A percentile compares a stretch with the other conserved stretches of the same genome.
Conservation (phyloP, 2,329 filamentous ascomycete species). For the Fusarium chuoi region DNA sequence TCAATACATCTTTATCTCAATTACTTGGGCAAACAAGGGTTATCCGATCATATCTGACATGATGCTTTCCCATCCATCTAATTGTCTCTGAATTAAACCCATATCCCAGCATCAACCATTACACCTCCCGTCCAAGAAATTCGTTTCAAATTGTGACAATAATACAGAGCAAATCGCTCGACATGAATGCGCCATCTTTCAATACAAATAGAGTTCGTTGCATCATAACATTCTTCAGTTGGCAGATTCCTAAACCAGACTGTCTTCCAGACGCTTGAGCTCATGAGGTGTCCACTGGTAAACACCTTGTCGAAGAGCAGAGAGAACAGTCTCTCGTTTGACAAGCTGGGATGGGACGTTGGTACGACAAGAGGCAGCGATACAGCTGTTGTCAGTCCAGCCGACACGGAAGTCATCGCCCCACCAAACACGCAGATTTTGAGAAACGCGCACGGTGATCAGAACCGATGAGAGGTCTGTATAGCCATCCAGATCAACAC, state of each 20-base stretch:
- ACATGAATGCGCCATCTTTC: conserved; percentile 41
- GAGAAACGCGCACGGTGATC: conserved; percentile 51
- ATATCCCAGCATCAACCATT: conserved; percentile 46
- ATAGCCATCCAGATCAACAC: conserved; percentile 52
- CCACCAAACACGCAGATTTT: conserved; percentile 54
- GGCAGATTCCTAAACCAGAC: conserved; percentile 45
- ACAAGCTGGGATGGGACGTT: conserved; percentile 38
- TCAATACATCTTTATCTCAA: conserved; percentile 17
- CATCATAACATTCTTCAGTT: conserved; percentile 39
- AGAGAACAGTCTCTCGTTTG: conserved; percentile 48
- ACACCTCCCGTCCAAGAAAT: conserved; percentile 51
- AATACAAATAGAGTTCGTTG: conserved; percentile 11
- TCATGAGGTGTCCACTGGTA: conserved; percentile 50
- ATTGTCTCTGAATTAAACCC: conserved; percentile 45
- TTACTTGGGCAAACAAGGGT: conserved; percentile 35
- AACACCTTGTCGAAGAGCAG: conserved; percentile 47
- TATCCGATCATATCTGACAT: conserved; percentile 41
- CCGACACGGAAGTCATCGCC: conserved; percentile 54
- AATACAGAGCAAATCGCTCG: conserved; percentile 45
- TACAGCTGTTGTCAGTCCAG: conserved; percentile 55
- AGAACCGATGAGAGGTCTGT: conserved; percentile 53
- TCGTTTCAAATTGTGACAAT: conserved; percentile 47
- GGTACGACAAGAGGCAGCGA: conserved; percentile 51
- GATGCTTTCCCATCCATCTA: conserved; percentile 42
- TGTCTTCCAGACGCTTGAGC: conserved; percentile 48